Percentiles rank a stretch among this genome's conserved stretches.
Conservation (phyloP, 768 basidiomycete genomes). For the Tylopilus intermedius region DNA sequence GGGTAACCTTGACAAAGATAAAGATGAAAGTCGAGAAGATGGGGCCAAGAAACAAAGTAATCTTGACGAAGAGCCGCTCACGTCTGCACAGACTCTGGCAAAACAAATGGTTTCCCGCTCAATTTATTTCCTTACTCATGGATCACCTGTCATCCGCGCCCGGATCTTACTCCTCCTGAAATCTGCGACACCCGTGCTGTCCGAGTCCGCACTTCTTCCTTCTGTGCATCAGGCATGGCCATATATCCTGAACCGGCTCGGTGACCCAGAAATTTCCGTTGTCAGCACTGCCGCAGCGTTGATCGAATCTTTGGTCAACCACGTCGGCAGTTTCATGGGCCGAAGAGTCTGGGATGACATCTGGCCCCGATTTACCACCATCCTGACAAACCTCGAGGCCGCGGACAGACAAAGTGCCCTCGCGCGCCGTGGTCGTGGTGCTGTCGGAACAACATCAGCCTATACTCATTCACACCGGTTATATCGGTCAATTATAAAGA, state of each 20-base stretch:
- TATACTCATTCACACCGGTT: constrained; percentile 80
- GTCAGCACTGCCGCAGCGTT: constrained; percentile 70
- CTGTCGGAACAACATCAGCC: constrained; percentile 60
- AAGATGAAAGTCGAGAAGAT: constrained; percentile 22
- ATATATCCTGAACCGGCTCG: constrained; percentile 81
- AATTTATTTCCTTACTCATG: constrained; percentile 86
- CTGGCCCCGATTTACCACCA: constrained; percentile 75
- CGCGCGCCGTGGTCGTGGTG: constrained; percentile 45
- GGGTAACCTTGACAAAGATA: constrained; percentile 35
- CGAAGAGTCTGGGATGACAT: constrained; percentile 85
- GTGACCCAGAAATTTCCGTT: constrained; percentile 72
- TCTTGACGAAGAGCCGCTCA: constrained; percentile 45
- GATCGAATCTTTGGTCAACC: constrained; percentile 62
- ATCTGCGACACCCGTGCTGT: constrained; percentile 67
- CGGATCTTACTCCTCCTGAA: constrained; percentile 73
- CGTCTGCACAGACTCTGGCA: constrained; percentile 69
- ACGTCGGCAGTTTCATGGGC: constrained; percentile 83
- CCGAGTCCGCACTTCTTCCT: constrained; percentile 73
- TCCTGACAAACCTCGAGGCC: constrained; percentile 57
- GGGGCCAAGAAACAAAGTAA: constrained; percentile 15
- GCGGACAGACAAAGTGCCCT: constrained; percentile 67
- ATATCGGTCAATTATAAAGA: constrained; percentile 69
- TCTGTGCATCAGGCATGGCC: constrained; percentile 90
- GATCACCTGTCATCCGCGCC: constrained; percentile 79
- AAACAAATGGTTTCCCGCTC: constrained; percentile 85